Evolutionary conservation across 257 asterid genomes (phyloP).

Genomic region (Solanum pennellii): DNA sequence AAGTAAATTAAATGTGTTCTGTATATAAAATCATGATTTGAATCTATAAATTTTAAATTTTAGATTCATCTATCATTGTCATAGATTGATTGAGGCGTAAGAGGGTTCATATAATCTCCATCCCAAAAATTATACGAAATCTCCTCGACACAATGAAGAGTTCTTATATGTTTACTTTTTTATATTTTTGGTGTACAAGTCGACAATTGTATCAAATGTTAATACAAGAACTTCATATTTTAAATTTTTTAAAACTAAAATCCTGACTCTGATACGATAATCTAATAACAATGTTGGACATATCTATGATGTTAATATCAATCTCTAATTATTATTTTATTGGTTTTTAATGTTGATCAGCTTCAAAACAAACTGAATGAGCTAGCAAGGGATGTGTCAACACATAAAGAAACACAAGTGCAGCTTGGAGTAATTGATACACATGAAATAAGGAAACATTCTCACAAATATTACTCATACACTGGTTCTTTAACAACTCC

Average conservation of each 20-base stretch:
- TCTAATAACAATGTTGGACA: background rate
- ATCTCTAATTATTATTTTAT: no score
- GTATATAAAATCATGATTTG: background rate
- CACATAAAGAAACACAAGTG: slow-evolving; percentile 10
- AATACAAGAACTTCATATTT: background rate
- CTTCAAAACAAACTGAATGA: slow-evolving; percentile 24
- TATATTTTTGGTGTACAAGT: background rate
- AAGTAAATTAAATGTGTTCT: background rate
- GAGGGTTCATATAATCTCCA: background rate
- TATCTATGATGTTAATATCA: no score
- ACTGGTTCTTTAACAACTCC: slow-evolving; percentile 49
- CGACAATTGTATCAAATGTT: no score
- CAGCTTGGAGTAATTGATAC: slow-evolving; percentile 25
- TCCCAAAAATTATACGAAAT: background rate
- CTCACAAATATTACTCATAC: slow-evolving; percentile 33
- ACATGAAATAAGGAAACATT: slow-evolving; percentile 19
- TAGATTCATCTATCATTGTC: background rate
- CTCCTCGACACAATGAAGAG: background rate
- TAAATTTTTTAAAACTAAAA: background rate
- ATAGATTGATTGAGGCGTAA: background rate
- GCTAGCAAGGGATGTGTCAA: slow-evolving; percentile 16
- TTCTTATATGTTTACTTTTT: background rate
- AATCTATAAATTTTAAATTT: background rate
- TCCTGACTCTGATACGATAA: background rate
- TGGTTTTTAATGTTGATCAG: slow-evolving; percentile 4